Evolutionary conservation across 169 alveolate genomes (phyloP), one percentile per base, ranked within the genome.

Genomic region (Plasmodium yoelii): DNA sequence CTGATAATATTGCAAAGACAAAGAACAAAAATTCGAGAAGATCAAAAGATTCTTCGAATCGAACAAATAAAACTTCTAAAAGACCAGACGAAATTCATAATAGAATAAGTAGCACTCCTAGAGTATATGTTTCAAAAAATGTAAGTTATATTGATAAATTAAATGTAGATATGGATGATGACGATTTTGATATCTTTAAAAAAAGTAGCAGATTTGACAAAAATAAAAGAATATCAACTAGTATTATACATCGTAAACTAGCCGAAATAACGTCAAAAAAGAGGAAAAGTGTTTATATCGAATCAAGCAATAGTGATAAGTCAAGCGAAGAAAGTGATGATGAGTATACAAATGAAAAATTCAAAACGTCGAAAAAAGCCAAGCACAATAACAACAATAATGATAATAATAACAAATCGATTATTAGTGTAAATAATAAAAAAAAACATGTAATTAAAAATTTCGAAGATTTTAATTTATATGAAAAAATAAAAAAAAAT

Each of bases 381-480:
- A 80, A 80, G 68, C 67, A 80, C 44, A 13, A 39, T 34, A 80
- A 80, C 53, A 65, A 53, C 10, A 80, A 67, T 28, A 44, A 65
- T 15, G 63, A 9, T 15, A 44, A 4, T n/a, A 42, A 12, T 28
- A 61, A 26, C 18, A 60, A 12, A 9, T 10, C 9, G 7, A 64
- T 28, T 39, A 51, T 9, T 18, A 64, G 49, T 24, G 24, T 6
- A 10, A 75, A 64, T 19, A 19, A 63, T 12, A 39, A 47, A 19
- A 51, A 57, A 42, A 42, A n/a, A 13, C 63, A 57, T 39, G n/a
- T 56, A 10, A 65, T 26, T 67, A 82, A 82, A 82, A 56, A 82
- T 67, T 82, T 82, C 22, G 90, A 65, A 22, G 90, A 82, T 70
- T 82, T 82, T 82, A 82, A 82, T 67, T 67, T 82, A 70, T 82